Evolutionary conservation across 2,329 filamentous ascomycete genomes (phyloP).

Genomic region (Tolypocladium ovalisporum): DNA sequence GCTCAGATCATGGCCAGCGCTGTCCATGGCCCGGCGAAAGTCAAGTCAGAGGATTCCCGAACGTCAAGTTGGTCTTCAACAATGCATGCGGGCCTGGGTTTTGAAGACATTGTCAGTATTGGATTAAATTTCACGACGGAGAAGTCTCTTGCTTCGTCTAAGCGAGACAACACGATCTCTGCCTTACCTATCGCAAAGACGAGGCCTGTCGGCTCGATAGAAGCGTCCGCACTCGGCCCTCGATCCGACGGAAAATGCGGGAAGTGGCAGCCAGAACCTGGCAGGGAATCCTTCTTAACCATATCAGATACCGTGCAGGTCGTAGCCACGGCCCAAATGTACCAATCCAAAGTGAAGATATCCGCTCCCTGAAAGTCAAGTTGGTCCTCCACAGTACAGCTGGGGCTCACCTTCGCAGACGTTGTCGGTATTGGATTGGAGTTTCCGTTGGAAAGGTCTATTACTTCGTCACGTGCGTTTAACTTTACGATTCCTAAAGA

Average conservation of each 20-base stretch:
- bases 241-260: too few species aligned
- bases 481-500: neutral
- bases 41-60: neutral
- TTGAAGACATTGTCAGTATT: neutral
- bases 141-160: neutral
- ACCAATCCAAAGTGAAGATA: neutral
- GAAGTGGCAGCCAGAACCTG: too few species aligned
- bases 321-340: too few species aligned
- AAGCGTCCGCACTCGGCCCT: too few species aligned
- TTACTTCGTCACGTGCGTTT: neutral
- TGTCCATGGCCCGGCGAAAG: neutral
- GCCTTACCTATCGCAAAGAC: too few species aligned
- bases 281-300: too few species aligned
- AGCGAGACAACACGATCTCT: too few species aligned
- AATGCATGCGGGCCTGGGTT: neutral
- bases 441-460: too few species aligned
- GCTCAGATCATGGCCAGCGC: neutral
- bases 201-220: too few species aligned
- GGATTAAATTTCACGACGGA: neutral
- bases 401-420: neutral
- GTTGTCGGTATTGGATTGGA: neutral
- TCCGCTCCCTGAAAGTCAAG: neutral
- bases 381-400: neutral
- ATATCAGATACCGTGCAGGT: too few species aligned
- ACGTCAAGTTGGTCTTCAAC: neutral